A percentile compares a stretch with the other conserved stretches of the same genome.
phyloP scores from a whole-genome alignment of 352 stramenopile species.

The Hyaloperonospora brassicae region DNA sequence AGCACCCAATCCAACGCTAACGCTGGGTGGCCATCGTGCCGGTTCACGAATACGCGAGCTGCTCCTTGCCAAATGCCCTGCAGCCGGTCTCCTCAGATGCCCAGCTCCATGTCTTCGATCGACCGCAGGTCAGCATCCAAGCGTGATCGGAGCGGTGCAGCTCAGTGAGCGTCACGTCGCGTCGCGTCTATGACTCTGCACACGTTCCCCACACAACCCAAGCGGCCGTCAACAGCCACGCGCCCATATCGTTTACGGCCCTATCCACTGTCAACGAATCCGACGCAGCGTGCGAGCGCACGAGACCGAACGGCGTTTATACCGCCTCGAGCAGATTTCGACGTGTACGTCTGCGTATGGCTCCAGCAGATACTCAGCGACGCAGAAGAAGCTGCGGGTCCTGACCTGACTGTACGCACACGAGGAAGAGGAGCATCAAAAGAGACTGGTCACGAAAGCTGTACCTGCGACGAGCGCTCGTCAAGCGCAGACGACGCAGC shows the following conservation, averaged over 20 bases:
- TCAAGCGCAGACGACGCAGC: background rate
- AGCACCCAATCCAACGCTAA: constrained; percentile 62
- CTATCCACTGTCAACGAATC: constrained; percentile 99
- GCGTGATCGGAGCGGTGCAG: constrained; percentile 90
- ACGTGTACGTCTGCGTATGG: constrained; percentile 51
- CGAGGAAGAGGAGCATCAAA: constrained; percentile 27
- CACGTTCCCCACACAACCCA: constrained; percentile 89
- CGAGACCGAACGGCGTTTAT: constrained; percentile 93
- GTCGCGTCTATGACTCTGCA: constrained; percentile 64
- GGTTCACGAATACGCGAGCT: constrained; percentile 94
- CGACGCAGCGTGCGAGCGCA: constrained; percentile 93
- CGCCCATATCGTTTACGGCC: constrained; percentile 95
- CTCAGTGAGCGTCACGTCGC: constrained; percentile 84
- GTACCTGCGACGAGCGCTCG: constrained; percentile 1
- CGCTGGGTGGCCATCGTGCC: constrained; percentile 97
- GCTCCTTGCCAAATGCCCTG: constrained; percentile 71
- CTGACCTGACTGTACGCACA: constrained; percentile 87
- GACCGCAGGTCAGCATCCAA: constrained; percentile 94
- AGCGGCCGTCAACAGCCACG: constrained; percentile 69
- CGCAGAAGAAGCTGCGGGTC: constrained; percentile 87
- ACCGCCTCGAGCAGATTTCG: constrained; percentile 90
- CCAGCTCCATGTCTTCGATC: constrained; percentile 81
- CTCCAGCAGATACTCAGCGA: constrained; percentile 91
- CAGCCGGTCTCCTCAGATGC: constrained; percentile 81
- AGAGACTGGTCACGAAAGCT: constrained; percentile 8